phyloP scores from a whole-genome alignment of 495 filamentous ascomycete genomes.

The Podospora fimiseda region DNA sequence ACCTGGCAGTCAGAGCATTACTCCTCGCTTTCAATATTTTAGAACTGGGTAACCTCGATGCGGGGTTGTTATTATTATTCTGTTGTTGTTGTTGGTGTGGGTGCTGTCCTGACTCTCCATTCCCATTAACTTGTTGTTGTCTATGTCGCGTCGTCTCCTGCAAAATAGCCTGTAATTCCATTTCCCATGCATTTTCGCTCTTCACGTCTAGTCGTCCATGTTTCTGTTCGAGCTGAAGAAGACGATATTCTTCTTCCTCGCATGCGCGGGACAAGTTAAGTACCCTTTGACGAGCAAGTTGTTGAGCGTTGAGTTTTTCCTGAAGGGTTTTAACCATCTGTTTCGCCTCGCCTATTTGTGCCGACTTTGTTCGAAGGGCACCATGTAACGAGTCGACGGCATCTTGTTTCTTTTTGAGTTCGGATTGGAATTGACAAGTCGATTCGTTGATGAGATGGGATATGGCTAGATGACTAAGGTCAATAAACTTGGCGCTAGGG shows the following conservation, averaged over 20 bases:
- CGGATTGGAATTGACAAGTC: conserved; percentile 65
- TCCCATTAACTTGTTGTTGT: conserved; percentile 1
- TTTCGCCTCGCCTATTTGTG: conserved; percentile 67
- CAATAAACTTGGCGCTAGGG: too few relatives aligned
- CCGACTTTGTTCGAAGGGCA: conserved; percentile 71
- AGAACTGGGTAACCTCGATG: conserved; percentile 27
- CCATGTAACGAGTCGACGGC: conserved; percentile 69
- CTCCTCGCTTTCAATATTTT: conserved; percentile 39
- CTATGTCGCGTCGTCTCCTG: conserved; percentile 5
- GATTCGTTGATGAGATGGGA: conserved; percentile 67
- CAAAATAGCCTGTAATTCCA: conserved; percentile 27
- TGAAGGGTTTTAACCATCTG: conserved; percentile 62
- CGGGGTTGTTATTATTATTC: conserved; percentile 11
- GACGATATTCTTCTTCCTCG: conserved; percentile 42
- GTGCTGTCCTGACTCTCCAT: conserved; percentile 11
- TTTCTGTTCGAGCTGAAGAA: conserved; percentile 32
- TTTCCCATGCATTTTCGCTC: conserved; percentile 32
- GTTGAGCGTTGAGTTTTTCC: conserved; percentile 42
- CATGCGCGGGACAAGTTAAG: conserved; percentile 43
- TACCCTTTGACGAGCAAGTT: conserved; percentile 39
- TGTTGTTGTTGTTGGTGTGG: too few relatives aligned
- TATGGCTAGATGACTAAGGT: too few relatives aligned
- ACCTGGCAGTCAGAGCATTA: conserved; percentile 46
- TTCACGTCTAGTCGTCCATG: conserved; percentile 31
- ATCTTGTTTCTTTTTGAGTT: conserved; percentile 73